A percentile compares a stretch with the other conserved stretches of the same genome.
phyloP scores from a whole-genome alignment of 2,329 filamentous ascomycete species.

The Ceratocystis eucalypticola region DNA sequence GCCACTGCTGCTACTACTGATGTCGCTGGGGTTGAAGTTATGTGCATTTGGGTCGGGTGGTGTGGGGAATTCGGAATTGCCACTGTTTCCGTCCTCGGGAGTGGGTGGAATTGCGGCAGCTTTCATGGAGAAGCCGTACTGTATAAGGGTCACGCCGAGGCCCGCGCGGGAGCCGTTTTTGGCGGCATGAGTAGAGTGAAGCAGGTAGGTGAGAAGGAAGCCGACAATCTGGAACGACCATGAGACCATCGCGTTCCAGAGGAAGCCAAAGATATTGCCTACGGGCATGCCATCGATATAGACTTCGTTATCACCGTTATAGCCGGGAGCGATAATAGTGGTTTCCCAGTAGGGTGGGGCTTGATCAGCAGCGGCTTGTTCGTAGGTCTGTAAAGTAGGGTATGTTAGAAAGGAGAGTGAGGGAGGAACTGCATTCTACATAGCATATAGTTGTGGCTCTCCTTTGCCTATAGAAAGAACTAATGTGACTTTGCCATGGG shows the following conservation, averaged over 20 bases:
- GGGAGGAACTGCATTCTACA: conserved; percentile 20
- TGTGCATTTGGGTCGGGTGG: conserved; percentile 84
- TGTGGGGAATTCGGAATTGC: conserved; percentile 46
- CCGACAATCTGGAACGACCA: conserved; percentile 96
- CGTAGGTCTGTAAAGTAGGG: conserved; percentile 57
- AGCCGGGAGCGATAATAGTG: conserved; percentile 84
- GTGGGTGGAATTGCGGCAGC: conserved; percentile 36
- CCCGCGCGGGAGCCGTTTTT: conserved; percentile 95
- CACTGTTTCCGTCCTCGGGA: conserved; percentile 32
- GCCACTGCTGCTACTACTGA: conserved; percentile 34
- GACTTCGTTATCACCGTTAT: conserved; percentile 83
- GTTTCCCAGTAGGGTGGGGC: conserved; percentile 99
- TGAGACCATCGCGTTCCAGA: conserved; percentile 92
- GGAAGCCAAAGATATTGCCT: conserved; percentile 71
- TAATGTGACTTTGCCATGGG: neutral
- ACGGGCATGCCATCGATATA: conserved; percentile 94
- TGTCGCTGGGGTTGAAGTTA: conserved; percentile 64
- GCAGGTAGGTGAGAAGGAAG: conserved; percentile 92
- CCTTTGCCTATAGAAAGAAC: no score
- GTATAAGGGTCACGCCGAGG: conserved; percentile 85
- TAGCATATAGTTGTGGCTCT: no score
- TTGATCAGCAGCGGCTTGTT: conserved; percentile 92
- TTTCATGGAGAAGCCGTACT: conserved; percentile 96
- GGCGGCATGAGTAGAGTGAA: conserved; percentile 94
- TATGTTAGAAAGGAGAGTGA: conserved; percentile 25